Evolutionary conservation across 805 yeast genomes (phyloP), one percentile per base, ranked within the genome.

Genomic region (Wickerhamiella sergipiensis): DNA sequence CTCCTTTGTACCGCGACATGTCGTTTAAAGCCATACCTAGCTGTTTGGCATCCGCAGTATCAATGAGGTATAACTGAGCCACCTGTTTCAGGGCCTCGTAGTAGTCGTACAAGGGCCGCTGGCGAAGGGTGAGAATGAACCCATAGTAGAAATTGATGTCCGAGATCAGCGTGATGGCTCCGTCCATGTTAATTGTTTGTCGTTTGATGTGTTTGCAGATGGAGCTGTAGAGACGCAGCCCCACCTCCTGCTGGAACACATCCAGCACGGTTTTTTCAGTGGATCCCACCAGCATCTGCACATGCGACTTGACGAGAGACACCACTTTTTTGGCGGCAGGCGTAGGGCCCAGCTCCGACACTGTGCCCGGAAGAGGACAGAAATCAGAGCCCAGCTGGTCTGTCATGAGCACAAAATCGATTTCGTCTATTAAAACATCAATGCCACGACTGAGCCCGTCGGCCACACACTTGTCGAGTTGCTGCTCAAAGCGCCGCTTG

Each of bases 371-470:
- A 6, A 61, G 48, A 1, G 87, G 85, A 52, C 77, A 74, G 64
- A 77, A 88, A 57, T 82, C 89, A 7, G 76, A 69, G 6, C 79
- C 80, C 3, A 75, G 65, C 57, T 81, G 83, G 31, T 71, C 67
- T 0, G 80, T 74, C 42, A 73, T 70, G 55, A 75, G 78, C 3
- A 78, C 71, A 54, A 74, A 75, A 49, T 83, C 85, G 18, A 89
- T 78, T 62, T 90, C 95, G 57, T 78, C 83, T 66, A 88, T 80
- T 39, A 92, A 72, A 9, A 88, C 89, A 54, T 85, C 95, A 33
- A 92, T 87, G 43, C 97, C 95, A n/a, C 84, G 76, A 59, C 87
- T 89, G 29, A 92, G 72, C 0, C 98, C 98, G 60, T 84, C 85
- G 0, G 97, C 98, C 18, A 92, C 96, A 61, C 76, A 83, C 50